Evolutionary conservation across 1,284 basidiomycete genomes (phyloP).

Genomic region (Butyriboletus appendiculatus): DNA sequence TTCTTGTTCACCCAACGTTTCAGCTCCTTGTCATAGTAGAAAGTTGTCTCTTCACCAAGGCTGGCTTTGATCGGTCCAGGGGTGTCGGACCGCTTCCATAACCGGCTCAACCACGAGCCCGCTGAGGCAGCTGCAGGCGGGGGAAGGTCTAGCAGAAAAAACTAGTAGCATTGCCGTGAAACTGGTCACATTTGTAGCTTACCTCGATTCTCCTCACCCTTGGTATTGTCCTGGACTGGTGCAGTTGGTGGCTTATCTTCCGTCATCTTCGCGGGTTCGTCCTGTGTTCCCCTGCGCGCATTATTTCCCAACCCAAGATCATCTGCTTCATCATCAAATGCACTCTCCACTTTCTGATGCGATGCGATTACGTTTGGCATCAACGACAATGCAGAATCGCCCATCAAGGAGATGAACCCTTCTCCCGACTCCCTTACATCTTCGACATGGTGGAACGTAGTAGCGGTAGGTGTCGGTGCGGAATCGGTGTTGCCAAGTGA

Average conservation of each 20-base stretch:
- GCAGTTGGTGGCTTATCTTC: constrained; percentile 21
- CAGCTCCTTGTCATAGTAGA: constrained; percentile 93
- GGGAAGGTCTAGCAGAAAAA: constrained; percentile 30
- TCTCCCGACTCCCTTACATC: constrained; percentile 46
- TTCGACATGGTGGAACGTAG: constrained; percentile 59
- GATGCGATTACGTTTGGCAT: constrained; percentile 35
- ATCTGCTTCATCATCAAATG: constrained; percentile 73
- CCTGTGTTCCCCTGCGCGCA: constrained; percentile 43
- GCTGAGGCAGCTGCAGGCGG: constrained; percentile 34
- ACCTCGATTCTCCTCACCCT: constrained; percentile 29
- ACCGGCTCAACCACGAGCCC: constrained; percentile 80
- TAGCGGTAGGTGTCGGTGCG: constrained; percentile 64
- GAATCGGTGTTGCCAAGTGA: constrained; percentile 49
- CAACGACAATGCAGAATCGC: constrained; percentile 51
- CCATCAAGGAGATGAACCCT: constrained; percentile 89
- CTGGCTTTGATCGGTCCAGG: constrained; percentile 85
- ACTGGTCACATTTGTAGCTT: not conserved
- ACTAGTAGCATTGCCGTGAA: not conserved
- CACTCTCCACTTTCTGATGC: constrained; percentile 27
- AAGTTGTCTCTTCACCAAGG: constrained; percentile 88
- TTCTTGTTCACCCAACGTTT: constrained; percentile 98
- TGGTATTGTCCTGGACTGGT: constrained; percentile 13
- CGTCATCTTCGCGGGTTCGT: constrained; percentile 28
- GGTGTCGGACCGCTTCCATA: constrained; percentile 63
- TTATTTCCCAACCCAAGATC: constrained; percentile 92